phyloP scores from a whole-genome alignment of 2,329 filamentous ascomycete species.

The Leptographium procerum region DNA sequence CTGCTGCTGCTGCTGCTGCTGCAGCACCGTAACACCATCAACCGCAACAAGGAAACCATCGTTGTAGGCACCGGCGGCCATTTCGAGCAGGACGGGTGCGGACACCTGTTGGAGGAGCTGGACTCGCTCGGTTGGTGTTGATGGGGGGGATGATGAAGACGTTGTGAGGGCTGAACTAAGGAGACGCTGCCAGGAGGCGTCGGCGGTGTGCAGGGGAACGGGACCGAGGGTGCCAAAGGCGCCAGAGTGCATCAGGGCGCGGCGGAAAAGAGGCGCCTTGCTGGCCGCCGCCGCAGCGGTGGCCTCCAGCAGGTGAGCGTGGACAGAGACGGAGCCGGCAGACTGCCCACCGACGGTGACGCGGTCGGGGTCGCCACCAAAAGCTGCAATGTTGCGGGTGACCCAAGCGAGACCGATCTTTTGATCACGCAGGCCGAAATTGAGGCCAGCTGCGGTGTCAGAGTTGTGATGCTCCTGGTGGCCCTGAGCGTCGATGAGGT shows the following conservation, averaged over 20 bases:
- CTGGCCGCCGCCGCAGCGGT: background rate
- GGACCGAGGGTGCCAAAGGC: background rate
- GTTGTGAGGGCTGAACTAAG: background rate
- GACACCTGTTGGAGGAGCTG: background rate
- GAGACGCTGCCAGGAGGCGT: background rate
- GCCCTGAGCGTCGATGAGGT: background rate
- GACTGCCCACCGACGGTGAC: constrained; percentile 34
- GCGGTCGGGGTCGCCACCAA: constrained; percentile 35
- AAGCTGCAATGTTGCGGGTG: constrained; percentile 36
- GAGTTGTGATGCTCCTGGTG: background rate
- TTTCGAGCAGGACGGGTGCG: background rate
- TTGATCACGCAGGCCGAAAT: constrained; percentile 41
- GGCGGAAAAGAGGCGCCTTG: constrained; percentile 1
- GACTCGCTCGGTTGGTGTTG: background rate
- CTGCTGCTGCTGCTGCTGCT: background rate
- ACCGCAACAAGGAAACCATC: background rate
- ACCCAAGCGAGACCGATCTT: constrained; percentile 36
- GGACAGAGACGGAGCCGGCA: constrained; percentile 3
- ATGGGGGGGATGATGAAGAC: background rate
- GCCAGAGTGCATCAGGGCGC: background rate
- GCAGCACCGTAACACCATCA: background rate
- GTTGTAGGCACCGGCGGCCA: background rate
- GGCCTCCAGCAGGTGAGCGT: constrained; percentile 1
- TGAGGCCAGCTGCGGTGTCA: constrained; percentile 15
- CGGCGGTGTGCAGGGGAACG: background rate